phyloP scores from a whole-genome alignment of 495 filamentous ascomycete genomes.

The Aspergillus coremiiformis region DNA sequence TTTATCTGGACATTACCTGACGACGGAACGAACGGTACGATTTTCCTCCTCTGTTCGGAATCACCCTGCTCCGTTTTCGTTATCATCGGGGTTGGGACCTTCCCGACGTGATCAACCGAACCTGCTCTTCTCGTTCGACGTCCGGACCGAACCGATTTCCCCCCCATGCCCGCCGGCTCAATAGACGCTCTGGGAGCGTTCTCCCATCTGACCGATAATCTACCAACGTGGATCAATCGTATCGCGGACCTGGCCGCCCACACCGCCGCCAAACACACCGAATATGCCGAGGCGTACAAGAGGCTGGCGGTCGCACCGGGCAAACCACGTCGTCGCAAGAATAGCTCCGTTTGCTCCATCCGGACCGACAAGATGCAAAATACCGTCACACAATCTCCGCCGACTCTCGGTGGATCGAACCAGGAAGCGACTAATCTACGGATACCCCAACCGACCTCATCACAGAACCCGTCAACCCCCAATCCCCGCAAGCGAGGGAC shows the following conservation, averaged over 20 bases:
- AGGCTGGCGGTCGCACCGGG: constrained; percentile 16
- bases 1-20: not conserved
- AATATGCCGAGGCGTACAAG: constrained; percentile 47
- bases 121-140: not conserved
- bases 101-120: not conserved
- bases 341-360: constrained; percentile 45
- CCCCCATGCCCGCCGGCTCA: constrained; percentile 13
- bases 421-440: constrained; percentile 9
- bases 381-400: constrained; percentile 7
- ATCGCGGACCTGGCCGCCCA: constrained; percentile 63
- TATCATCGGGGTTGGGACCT: not conserved
- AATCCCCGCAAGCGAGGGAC: constrained; percentile 25
- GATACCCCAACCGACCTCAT: constrained; percentile 1
- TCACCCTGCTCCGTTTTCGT: not conserved
- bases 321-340: constrained; percentile 29
- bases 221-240: constrained; percentile 60
- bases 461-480: constrained; percentile 8
- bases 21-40: constrained; percentile 1
- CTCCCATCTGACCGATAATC: constrained; percentile 44
- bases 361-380: constrained; percentile 25
- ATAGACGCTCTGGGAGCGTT: constrained; percentile 62
- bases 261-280: constrained; percentile 60
- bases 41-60: not conserved
- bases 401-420: constrained; percentile 10
- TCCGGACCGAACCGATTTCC: not conserved